Base-by-base conservation (phyloP, 768 basidiomycete genomes). In the Kwoniella shandongensis region DNA sequence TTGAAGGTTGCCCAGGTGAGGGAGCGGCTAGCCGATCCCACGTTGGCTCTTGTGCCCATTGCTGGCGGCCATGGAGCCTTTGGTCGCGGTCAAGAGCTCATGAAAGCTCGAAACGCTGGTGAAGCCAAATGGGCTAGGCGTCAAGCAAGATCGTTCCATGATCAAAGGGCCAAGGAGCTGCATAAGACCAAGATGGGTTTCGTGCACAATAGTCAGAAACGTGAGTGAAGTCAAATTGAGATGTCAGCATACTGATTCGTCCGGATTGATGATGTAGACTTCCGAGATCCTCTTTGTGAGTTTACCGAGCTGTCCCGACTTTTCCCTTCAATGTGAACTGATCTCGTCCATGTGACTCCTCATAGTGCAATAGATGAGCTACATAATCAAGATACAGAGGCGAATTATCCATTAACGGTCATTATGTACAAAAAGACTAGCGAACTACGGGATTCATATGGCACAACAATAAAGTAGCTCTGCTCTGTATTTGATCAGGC, bases 61-160 rank as follows among this genome's bases (percentile, higher is more conserved):
- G 86, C 81, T 65, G 92, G 89, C 35, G 92, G 89, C 1, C 90
- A 85, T 60, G 92, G 93, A 23, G 90, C 89, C 2, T 92, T 81
- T 69, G 93, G 93, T 1, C 78, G 78, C 10, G 91, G 90, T 1
- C 86, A 83, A 7, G 84, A 90, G 29, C 87, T 92, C 10, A 83
- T 97, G 59, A 89, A 87, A 74, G 94, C 91, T 20, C 82, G 91
- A 49, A 98, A 98, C 79, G 82, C 82, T n/a, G 96, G 96, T 1
- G 94, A 98, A 79, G 96, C 96, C 13, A 83, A 83, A 63, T 88
- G 97, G 76, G 94, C 94, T 20, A 90, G 87, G 13, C 82, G 89
- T 44, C 89, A 93, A 76, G 83, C 89, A 1, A 81, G 85, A 52
- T 88, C 91, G 69, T 88, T 88, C 79, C 81, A 87, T 61, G 93